Evolutionary conservation across 2,329 filamentous ascomycete genomes (phyloP).

Genomic region (Dactylellina drechsleri): DNA sequence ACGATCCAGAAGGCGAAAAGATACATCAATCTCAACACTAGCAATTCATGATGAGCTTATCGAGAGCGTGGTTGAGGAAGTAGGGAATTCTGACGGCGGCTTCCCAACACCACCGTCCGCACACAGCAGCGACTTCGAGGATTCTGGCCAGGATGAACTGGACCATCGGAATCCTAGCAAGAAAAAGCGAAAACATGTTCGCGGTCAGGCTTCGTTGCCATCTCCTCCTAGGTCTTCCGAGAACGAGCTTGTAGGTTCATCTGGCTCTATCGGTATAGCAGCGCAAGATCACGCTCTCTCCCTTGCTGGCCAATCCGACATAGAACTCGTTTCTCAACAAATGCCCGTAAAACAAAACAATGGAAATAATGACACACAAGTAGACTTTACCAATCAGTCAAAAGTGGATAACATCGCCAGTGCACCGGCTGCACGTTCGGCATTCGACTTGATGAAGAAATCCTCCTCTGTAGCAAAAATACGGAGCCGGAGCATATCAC

Average conservation of each 20-base stretch:
- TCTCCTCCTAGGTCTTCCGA: conserved; percentile 49
- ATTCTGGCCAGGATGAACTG: conserved; percentile 24
- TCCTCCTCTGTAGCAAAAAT: conserved; percentile 26
- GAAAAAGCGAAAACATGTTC: conserved; percentile 28
- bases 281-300: conserved; percentile 1
- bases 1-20: conserved; percentile 24
- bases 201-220: conserved; percentile 13
- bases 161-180: conserved; percentile 6
- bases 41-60: conserved; percentile 10
- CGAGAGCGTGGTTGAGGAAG: conserved; percentile 15
- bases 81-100: conserved; percentile 31
- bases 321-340: background rate
- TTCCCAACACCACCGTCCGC: conserved; percentile 43
- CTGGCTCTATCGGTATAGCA: conserved; percentile 13
- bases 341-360: background rate
- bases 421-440: conserved; percentile 23
- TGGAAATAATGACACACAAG: background rate
- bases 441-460: conserved; percentile 49
- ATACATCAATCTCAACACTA: conserved; percentile 7
- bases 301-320: background rate
- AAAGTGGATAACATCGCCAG: background rate
- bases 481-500: conserved; percentile 47
- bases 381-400: background rate
- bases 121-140: conserved; percentile 40
- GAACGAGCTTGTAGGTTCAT: conserved; percentile 17